These are phyloP conservation scores for Alternaria brassicae DNA, from an alignment of 2,329 filamentous ascomycete genomes.

Conservation along the genomic window DNA sequence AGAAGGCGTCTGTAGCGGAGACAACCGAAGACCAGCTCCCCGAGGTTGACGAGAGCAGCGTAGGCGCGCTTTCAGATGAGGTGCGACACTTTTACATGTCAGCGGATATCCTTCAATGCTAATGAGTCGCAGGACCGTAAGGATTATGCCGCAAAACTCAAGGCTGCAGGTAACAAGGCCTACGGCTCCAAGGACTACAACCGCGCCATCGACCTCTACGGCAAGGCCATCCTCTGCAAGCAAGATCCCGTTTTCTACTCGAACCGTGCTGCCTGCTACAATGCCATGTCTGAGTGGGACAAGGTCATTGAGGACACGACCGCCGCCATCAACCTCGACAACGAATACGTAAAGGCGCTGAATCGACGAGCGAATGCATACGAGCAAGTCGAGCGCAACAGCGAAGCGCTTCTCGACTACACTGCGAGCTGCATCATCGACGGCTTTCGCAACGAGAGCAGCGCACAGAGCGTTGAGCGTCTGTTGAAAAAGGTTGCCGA, in stretches of 20 bases:
- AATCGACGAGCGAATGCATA: slow-evolving; percentile 97
- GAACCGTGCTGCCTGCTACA: slow-evolving; percentile 97
- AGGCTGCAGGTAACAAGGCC: slow-evolving; percentile 94
- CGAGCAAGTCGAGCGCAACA: slow-evolving; percentile 88
- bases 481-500: slow-evolving; percentile 97
- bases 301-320: slow-evolving; percentile 97
- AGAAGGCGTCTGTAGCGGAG: slow-evolving; percentile 48
- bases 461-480: slow-evolving; percentile 88
- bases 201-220: slow-evolving; percentile 92
- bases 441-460: slow-evolving; percentile 89
- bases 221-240: slow-evolving; percentile 95
- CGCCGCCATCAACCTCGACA: slow-evolving; percentile 90
- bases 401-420: slow-evolving; percentile 95
- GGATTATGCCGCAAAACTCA: slow-evolving; percentile 87
- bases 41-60: slow-evolving; percentile 56
- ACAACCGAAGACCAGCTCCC: slow-evolving; percentile 56
- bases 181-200: slow-evolving; percentile 95
- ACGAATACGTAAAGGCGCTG: slow-evolving; percentile 95
- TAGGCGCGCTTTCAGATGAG: slow-evolving; percentile 54
- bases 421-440: slow-evolving; percentile 99
- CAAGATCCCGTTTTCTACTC: slow-evolving; percentile 98
- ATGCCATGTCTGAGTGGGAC: slow-evolving; percentile 89
- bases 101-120: slow-evolving; percentile 10
- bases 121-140: slow-evolving; percentile 72
- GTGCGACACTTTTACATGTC: slow-evolving; percentile 25